Conservation (phyloP, 352 stramenopile genomes). For the Phytophthora sansomeana region DNA sequence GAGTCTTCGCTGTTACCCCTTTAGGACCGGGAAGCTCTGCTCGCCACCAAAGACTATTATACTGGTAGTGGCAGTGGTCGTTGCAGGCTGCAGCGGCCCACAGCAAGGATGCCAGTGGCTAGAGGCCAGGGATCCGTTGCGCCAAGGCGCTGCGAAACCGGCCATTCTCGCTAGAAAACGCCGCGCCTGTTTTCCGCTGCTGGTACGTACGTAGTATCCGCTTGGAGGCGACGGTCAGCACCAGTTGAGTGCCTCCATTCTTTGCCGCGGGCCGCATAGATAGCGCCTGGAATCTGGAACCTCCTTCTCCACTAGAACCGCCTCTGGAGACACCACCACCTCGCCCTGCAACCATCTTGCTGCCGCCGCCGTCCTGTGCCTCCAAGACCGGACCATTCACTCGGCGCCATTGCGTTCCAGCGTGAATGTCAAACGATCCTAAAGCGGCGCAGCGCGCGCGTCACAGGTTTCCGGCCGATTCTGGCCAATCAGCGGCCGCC, state of each 20-base stretch:
- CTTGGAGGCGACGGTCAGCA: too few species aligned
- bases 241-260: background rate
- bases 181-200: conserved; percentile 6
- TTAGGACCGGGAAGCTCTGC: too few species aligned
- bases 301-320: background rate
- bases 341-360: too few species aligned
- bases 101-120: too few species aligned
- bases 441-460: conserved; percentile 10
- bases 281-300: conserved; percentile 9
- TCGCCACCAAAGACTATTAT: too few species aligned
- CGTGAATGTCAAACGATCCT: conserved; percentile 27
- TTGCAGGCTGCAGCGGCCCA: too few species aligned
- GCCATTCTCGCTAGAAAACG: conserved; percentile 21
- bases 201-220: too few species aligned
- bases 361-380: background rate
- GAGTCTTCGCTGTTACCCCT: too few species aligned
- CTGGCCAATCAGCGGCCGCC: conserved; percentile 33
- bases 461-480: conserved; percentile 1
- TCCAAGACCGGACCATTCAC: conserved; percentile 12
- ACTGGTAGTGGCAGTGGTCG: too few species aligned
- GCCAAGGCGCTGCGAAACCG: too few species aligned
- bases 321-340: too few species aligned
- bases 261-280: conserved; percentile 19
- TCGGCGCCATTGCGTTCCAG: conserved; percentile 15
- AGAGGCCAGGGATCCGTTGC: background rate